Base-by-base conservation (phyloP, 1,284 basidiomycete species). In the Laetiporus sulphureus region DNA sequence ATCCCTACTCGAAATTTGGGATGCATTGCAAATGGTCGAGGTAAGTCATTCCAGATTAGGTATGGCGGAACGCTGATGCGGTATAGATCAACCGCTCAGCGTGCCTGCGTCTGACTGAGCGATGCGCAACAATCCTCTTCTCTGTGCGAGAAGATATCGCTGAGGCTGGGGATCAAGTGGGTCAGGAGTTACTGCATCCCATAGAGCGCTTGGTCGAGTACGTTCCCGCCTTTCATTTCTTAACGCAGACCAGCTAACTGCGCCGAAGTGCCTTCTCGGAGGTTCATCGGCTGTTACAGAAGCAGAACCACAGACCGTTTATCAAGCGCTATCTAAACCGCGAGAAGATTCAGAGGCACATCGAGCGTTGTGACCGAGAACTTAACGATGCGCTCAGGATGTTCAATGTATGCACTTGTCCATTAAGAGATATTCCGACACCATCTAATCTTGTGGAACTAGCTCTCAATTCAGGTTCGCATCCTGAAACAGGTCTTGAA, bases 251-350 rank as follows among this genome's bases (percentile, higher is more conserved):
- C 32, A 2, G 32, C 13, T 3, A 3, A 12, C 19, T 31, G 11
- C 16, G 12, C 42, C n/a, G n/a, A n/a, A 56, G 54, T n/a, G 49
- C 53, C 3, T 61, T 56, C 48, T 46, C 25, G 3, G 39, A 67
- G 35, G 73, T 86, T 2, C 64, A 69, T 36, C 51, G 59, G 5
- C 70, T 86, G 50, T 67, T 85, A 15, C 54, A 71, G 44, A 79
- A 75, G 47, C 78, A 84, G 48, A 67, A 71, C 8, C 71, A 74
- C 38, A 65, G 83, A 1, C 82, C 85, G 0, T 90, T 89, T 64
- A 60, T 91, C 48, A 88, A 87, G 62, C 72, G 84, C 2, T 90
- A 88, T 57, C 68, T 89, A 37, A 81, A 80, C 57, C 73, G 84
- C 27, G 80, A 86, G 29, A 83, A 90, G 50, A 83, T 86, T 33